A percentile compares a stretch with the other conserved stretches of the same genome.
Evolutionary conservation across 2,329 filamentous ascomycete species (phyloP).

Genomic region (Cytospora leucostoma): DNA sequence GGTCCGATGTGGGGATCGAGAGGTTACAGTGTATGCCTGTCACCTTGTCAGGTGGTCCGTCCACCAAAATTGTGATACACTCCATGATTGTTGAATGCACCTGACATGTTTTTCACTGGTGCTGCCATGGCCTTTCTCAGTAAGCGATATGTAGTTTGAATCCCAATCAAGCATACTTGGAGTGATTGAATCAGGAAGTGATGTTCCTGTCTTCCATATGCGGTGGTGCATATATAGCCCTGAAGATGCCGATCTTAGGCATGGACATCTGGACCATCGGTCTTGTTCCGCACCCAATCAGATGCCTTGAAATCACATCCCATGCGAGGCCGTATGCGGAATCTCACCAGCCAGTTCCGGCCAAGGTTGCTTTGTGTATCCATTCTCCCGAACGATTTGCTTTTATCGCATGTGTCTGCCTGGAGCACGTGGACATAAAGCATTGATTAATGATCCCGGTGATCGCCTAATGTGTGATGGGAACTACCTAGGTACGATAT

Average conservation of each 20-base stretch:
- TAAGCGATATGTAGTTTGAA: not conserved
- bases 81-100: not conserved
- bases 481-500: not conserved
- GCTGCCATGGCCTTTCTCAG: not conserved
- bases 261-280: not conserved
- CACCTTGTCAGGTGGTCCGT: constrained; percentile 21
- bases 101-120: not conserved
- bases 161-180: not conserved
- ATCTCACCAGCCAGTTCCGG: not conserved
- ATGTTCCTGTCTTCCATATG: not conserved
- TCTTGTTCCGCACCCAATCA: constrained; percentile 7
- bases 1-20: constrained; percentile 12
- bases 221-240: not conserved
- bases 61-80: constrained; percentile 7
- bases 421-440: not conserved
- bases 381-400: not conserved
- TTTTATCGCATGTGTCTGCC: not conserved
- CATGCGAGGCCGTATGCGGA: constrained; percentile 7
- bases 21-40: constrained; percentile 14
- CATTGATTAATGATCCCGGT: not conserved
- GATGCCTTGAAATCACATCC: not conserved
- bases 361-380: not conserved
- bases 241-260: not conserved
- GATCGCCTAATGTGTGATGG: not conserved
- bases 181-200: not conserved